Evolutionary conservation across 2,329 filamentous ascomycete species (phyloP), one percentile per base, ranked within the genome.

Genomic region (Fonsecaea monophora): DNA sequence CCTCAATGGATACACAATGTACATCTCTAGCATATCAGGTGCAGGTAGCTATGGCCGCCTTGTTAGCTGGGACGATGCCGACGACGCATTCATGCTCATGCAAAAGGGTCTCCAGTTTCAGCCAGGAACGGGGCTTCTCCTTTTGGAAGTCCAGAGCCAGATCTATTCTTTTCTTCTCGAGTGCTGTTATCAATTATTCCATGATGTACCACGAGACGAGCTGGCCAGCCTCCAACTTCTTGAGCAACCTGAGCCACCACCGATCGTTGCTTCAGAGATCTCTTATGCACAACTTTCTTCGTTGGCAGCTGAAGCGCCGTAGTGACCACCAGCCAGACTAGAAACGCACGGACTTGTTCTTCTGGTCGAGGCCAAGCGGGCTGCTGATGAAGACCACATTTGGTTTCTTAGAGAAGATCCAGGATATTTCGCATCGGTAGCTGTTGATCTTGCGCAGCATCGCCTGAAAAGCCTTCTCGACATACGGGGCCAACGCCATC

Each of bases 331-430:
- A 0, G 76, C 78, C 0, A 70, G 73, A 2, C 73, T 87, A 0
- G 80, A 88, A 68, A 74, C 87, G 1, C 68, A 57, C 0, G 78
- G 79, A 0, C 75, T 89, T 0, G 75, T 80, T 45, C 72, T 75
- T 1, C 70, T 88, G 3, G 75, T 86, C 0, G 73, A 72, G 1
- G 82, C 83, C 0, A 81, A 78, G 66, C 71, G 71, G 0, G 72
- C 77, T 0, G 78, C 78, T 3, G 80, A 81, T 0, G 81, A 86
- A 62, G 86, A 89, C 73, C 84, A 88, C 69, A 53, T 87, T 0
- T 85, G 81, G 81, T 71, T 79, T 0, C 75, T 89, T 2, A 80
- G 86, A 7, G 86, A 89, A 70, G 87, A 89, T 71, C 86, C 86
- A 0, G 75, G 75, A 0, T 88, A 87, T 74, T 89, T 88, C 68